These are phyloP conservation scores for Platismatia glauca DNA, from an alignment of 495 filamentous ascomycete species.

Conservation along the genomic window DNA sequence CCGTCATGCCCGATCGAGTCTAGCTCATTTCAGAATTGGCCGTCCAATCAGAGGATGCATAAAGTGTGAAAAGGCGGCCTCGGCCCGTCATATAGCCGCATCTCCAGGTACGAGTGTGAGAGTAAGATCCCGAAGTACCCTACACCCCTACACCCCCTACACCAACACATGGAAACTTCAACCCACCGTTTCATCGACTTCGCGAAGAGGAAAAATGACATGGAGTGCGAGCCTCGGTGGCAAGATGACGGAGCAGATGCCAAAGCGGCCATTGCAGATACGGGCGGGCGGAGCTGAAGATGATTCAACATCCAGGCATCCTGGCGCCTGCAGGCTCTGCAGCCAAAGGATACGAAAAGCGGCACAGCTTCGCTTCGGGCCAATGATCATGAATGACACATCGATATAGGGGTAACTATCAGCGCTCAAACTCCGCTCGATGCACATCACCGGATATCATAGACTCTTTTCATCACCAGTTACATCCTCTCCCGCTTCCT, in stretches of 20 bases:
- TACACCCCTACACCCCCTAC: too few species aligned
- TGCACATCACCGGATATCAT: background rate
- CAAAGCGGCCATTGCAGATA: background rate
- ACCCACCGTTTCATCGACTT: background rate
- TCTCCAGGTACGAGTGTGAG: background rate
- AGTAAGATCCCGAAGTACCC: too few species aligned
- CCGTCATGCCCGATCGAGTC: background rate
- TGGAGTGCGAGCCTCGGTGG: background rate
- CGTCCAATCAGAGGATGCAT: background rate
- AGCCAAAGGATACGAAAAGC: background rate
- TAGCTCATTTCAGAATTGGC: background rate
- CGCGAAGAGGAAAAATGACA: background rate
- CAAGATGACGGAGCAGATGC: background rate
- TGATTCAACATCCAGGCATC: background rate
- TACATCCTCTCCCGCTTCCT: conserved; percentile 66
- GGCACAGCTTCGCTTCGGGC: conserved; percentile 1
- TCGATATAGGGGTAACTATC: conserved; percentile 3
- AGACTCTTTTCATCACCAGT: conserved; percentile 12
- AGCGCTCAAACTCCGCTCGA: conserved; percentile 5
- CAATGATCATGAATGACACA: background rate
- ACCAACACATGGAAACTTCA: too few species aligned
- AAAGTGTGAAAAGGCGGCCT: background rate
- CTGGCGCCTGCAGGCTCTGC: background rate
- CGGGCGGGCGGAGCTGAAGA: conserved; percentile 1
- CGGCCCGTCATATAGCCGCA: conserved; percentile 3